Conservation (phyloP, 371 early-diverging fungal species). For the Phascolomyces articulosus region DNA sequence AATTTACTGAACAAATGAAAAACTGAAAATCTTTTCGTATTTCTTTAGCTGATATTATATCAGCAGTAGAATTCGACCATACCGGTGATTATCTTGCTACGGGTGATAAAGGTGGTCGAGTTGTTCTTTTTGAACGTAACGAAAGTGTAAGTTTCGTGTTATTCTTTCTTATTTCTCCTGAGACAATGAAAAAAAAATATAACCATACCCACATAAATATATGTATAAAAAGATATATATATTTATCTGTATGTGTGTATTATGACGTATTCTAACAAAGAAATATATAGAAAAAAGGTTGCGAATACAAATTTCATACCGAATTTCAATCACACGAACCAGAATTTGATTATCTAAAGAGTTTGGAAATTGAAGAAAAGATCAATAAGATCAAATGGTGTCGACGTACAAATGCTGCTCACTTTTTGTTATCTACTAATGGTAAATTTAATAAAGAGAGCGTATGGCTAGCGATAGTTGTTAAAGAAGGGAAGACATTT, state of each 20-base stretch:
- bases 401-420: slow-evolving; percentile 81
- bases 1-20: too few species aligned
- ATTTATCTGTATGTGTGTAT: too few species aligned
- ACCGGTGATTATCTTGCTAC: slow-evolving; percentile 93
- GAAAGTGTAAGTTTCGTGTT: slow-evolving; percentile 68
- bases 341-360: slow-evolving; percentile 96
- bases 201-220: too few species aligned
- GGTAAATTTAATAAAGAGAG: too few species aligned
- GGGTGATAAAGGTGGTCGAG: slow-evolving; percentile 92
- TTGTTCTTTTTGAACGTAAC: slow-evolving; percentile 90
- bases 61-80: slow-evolving; percentile 92
- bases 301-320: slow-evolving; percentile 86
- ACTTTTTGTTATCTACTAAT: slow-evolving; percentile 92
- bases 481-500: too few species aligned
- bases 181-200: too few species aligned
- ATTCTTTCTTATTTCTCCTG: background rate
- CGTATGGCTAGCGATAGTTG: too few species aligned
- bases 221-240: too few species aligned
- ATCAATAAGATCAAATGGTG: slow-evolving; percentile 95
- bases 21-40: too few species aligned
- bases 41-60: slow-evolving; percentile 4
- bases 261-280: background rate
- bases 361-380: slow-evolving; percentile 95
- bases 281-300: slow-evolving; percentile 79
- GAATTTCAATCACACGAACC: slow-evolving; percentile 71